phyloP scores from a whole-genome alignment of 2,329 filamentous ascomycete genomes.

The Nothomitra cinnamomea region DNA sequence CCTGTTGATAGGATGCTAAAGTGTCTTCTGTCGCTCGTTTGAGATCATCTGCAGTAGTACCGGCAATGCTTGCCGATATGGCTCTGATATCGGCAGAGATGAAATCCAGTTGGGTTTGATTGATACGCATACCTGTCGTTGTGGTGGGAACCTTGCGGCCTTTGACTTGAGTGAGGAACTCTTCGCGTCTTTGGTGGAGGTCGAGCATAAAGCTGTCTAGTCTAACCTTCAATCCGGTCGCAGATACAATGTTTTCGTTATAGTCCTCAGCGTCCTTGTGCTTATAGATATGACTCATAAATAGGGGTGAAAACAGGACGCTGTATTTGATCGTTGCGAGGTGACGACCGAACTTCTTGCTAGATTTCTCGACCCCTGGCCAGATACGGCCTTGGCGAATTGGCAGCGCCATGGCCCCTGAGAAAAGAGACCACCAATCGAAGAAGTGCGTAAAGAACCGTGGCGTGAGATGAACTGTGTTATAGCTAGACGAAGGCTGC shows the following conservation, averaged over 20 bases:
- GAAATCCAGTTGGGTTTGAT: constrained; percentile 83
- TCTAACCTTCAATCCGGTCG: constrained; percentile 89
- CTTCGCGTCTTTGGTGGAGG: constrained; percentile 81
- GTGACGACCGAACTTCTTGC: constrained; percentile 95
- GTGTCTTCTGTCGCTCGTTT: constrained; percentile 47
- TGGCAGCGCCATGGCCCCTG: constrained; percentile 83
- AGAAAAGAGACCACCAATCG: constrained; percentile 94
- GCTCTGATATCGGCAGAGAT: constrained; percentile 83
- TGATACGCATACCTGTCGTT: constrained; percentile 88
- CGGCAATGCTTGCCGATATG: constrained; percentile 75
- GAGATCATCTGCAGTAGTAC: constrained; percentile 61
- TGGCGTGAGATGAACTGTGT: constrained; percentile 84
- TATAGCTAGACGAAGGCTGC: constrained; percentile 77
- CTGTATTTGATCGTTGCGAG: constrained; percentile 99
- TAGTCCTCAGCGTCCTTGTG: constrained; percentile 91
- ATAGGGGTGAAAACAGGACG: constrained; percentile 75
- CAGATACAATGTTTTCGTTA: constrained; percentile 60
- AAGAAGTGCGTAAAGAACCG: constrained; percentile 98
- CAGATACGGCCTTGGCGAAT: constrained; percentile 84
- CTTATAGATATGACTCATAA: constrained; percentile 94
- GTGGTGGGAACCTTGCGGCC: constrained; percentile 59
- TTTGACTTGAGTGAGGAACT: constrained; percentile 69
- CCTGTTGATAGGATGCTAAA: constrained; percentile 36
- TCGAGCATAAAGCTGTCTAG: constrained; percentile 97
- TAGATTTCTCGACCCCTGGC: constrained; percentile 86